Percentiles rank a stretch among this genome's conserved stretches.
These are phyloP conservation scores for Podosphaera aphanis DNA, from an alignment of 2,329 filamentous ascomycete species.

Conservation along the genomic window DNA sequence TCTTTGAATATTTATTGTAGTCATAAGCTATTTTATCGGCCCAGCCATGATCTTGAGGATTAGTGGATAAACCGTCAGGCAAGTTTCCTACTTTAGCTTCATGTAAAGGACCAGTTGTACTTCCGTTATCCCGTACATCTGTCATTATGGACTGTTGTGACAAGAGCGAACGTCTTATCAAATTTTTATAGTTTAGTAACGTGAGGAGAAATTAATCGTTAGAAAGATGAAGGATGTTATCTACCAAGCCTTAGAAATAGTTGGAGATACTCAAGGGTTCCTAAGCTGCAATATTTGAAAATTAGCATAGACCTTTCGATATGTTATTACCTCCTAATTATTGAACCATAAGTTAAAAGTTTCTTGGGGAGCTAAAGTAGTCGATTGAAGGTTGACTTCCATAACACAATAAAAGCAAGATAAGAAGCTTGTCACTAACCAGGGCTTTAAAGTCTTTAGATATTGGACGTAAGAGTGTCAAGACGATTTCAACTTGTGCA, in stretches of 20 bases:
- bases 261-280: not conserved
- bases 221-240: not conserved
- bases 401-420: no score
- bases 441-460: no score
- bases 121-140: conserved; percentile 8
- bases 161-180: not conserved
- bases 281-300: not conserved
- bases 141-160: not conserved
- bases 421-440: no score
- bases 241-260: not conserved
- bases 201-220: not conserved
- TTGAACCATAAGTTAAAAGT: no score
- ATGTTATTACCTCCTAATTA: no score
- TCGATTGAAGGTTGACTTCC: no score
- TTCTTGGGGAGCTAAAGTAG: no score
- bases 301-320: not conserved
- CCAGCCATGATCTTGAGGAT: conserved; percentile 16
- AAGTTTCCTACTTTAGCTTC: not conserved
- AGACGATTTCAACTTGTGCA: no score
- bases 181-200: not conserved
- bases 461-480: no score
- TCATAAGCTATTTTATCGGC: conserved; percentile 11
- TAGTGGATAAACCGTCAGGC: conserved; percentile 3
- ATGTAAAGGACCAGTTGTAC: conserved; percentile 17
- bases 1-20: conserved; percentile 14